These are phyloP conservation scores for Noccaea bulbosa DNA, from an alignment of 345 rosid species.

Conservation along the genomic window DNA sequence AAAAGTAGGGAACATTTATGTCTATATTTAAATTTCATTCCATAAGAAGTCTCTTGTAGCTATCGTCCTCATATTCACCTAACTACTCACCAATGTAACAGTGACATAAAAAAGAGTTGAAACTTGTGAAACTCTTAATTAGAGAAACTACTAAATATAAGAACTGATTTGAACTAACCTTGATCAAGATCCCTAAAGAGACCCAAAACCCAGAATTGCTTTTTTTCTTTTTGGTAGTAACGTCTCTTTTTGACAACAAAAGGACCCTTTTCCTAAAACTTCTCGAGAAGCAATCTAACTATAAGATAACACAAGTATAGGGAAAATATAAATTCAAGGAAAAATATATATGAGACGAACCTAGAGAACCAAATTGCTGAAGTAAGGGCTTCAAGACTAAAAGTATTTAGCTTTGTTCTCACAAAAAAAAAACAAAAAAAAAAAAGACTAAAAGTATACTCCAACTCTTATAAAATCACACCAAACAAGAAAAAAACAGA, in stretches of 20 bases:
- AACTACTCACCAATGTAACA: constrained; percentile 14
- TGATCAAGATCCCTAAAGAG: constrained; percentile 26
- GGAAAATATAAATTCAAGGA: neutral
- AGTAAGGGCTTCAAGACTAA: constrained; percentile 14
- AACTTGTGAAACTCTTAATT: neutral
- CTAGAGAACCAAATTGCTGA: neutral
- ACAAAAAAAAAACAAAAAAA: no score
- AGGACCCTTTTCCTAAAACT: constrained; percentile 6
- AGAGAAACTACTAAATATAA: constrained; percentile 12
- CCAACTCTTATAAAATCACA: neutral
- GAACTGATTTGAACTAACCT: neutral
- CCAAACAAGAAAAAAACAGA: neutral
- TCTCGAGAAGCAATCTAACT: constrained; percentile 32
- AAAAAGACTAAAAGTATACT: constrained; percentile 19
- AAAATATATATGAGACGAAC: neutral
- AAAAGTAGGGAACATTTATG: neutral
- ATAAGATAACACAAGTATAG: neutral
- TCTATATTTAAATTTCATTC: neutral
- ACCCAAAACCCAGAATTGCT: constrained; percentile 25
- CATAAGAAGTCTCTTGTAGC: neutral
- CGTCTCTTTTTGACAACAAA: constrained; percentile 20
- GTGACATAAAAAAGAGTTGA: constrained; percentile 6
- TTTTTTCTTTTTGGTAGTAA: neutral
- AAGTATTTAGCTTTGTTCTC: no score
- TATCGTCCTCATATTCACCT: neutral